phyloP scores from a whole-genome alignment of 2,329 filamentous ascomycete species.

The Claviceps sp. region DNA sequence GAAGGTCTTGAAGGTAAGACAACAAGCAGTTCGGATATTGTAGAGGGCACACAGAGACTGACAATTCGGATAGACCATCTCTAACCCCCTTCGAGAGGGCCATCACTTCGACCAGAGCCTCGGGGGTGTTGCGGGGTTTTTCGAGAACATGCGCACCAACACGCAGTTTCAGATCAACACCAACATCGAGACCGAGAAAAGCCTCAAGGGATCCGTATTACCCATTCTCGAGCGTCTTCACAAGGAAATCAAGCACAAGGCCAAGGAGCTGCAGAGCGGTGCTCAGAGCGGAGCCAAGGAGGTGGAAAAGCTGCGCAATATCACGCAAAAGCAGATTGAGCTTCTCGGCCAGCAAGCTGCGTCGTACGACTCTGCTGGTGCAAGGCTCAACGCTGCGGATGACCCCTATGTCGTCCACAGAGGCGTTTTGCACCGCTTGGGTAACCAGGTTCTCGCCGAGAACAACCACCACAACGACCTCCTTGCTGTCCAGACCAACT shows the following conservation, averaged over 20 bases:
- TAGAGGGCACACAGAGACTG: not conserved
- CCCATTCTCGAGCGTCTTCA: constrained; percentile 85
- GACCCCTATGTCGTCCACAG: constrained; percentile 84
- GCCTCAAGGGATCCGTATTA: constrained; percentile 71
- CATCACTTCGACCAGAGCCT: constrained; percentile 85
- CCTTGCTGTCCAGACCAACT: constrained; percentile 80
- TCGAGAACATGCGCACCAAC: constrained; percentile 87
- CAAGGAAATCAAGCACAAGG: constrained; percentile 92
- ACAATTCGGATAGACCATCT: constrained; percentile 51
- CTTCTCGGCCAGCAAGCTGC: constrained; percentile 78
- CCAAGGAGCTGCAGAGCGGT: constrained; percentile 73
- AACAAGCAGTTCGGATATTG: too few species aligned
- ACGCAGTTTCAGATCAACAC: constrained; percentile 83
- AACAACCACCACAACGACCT: constrained; percentile 93
- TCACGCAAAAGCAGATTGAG: constrained; percentile 92
- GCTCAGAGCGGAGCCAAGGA: constrained; percentile 77
- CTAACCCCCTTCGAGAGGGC: constrained; percentile 72
- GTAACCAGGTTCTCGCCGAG: constrained; percentile 86
- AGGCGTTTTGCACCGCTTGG: constrained; percentile 68
- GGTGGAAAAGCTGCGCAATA: constrained; percentile 75
- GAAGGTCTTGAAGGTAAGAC: constrained; percentile 64
- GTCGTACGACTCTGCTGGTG: constrained; percentile 61
- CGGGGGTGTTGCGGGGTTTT: constrained; percentile 79
- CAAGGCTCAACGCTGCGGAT: constrained; percentile 54
- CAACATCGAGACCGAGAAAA: constrained; percentile 84